Evolutionary conservation across 352 stramenopile genomes (phyloP).

Genomic region (Phytophthora cajani): DNA sequence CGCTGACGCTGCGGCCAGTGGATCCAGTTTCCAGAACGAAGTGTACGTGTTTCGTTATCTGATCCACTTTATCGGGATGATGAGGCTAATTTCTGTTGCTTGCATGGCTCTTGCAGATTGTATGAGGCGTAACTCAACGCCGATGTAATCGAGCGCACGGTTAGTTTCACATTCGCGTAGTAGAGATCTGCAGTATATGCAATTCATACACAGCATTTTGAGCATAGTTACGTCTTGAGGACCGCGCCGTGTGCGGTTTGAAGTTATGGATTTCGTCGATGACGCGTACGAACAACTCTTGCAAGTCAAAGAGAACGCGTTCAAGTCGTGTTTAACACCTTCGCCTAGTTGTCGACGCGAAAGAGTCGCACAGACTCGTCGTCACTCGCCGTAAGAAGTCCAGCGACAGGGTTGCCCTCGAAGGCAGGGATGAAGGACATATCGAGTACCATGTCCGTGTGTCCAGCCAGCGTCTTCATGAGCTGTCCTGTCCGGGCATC

Average conservation of each 20-base stretch:
- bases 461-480: constrained; percentile 79
- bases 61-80: neutral
- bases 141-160: constrained; percentile 65
- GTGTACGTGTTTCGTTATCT: constrained; percentile 63
- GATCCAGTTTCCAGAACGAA: constrained; percentile 93
- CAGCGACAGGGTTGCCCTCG: constrained; percentile 45
- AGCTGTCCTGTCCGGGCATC: constrained; percentile 89
- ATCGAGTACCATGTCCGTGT: constrained; percentile 94
- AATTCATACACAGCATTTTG: constrained; percentile 47
- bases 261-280: neutral
- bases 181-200: constrained; percentile 48
- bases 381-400: constrained; percentile 82
- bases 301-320: constrained; percentile 11
- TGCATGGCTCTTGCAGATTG: constrained; percentile 56
- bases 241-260: neutral
- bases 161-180: constrained; percentile 56
- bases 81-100: constrained; percentile 11
- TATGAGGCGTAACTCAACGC: constrained; percentile 82
- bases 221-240: constrained; percentile 9
- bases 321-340: constrained; percentile 11
- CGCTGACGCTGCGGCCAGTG: constrained; percentile 83
- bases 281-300: neutral
- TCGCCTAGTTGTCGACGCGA: constrained; percentile 53
- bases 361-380: constrained; percentile 87
- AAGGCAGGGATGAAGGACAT: constrained; percentile 77